Base-by-base conservation (phyloP, 192 early-diverging fungal species). In the Coemansia sp. region DNA sequence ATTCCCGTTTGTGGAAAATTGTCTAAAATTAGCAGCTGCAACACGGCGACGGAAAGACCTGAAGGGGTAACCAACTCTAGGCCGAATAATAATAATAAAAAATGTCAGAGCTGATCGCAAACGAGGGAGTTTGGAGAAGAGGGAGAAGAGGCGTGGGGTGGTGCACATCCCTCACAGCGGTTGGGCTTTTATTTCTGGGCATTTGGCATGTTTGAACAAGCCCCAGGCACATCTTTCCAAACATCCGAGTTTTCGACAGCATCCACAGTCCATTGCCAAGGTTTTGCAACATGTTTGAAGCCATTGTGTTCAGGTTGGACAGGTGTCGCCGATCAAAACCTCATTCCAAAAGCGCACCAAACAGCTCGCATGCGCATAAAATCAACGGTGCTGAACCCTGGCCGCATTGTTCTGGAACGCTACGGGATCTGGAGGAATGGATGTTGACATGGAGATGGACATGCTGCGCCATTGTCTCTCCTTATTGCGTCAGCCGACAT, bases 11-110 rank as follows among this genome's bases (percentile, higher is more conserved):
- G 18, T 59, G 57, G 35, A 38, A 12, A 59, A 33, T 15, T 20
- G 16, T 20, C 57, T 59, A 59, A 59, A 59, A 20, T 59, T 59
- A 59, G 57, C 53, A 56, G 20, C 26, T 30, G 24, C 10, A 56
- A 30, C 30, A 30, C 30, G 30, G 30, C 30, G 30, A 3, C 30
- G 30, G 30, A 30, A 30, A 3, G 30, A 1, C 30, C 3, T 30
- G 30, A 30, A 30, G 30, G 3, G 30, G 30, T 3, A 30, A 30
- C 30, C 1, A 1, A 30, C 30, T 30, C 30, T 30, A 30, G 30
- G 30, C n/a, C n/a, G n/a, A n/a, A n/a, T n/a, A n/a, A n/a, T n/a
- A n/a, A n/a, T n/a, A n/a, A n/a, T n/a, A n/a, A n/a, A n/a, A n/a
- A n/a, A n/a, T n/a, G 30, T 30, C 30, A 30, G 30, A 3, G 30